Base-by-base conservation (phyloP, 345 rosid genomes). In the Cardamine resedifolia region DNA sequence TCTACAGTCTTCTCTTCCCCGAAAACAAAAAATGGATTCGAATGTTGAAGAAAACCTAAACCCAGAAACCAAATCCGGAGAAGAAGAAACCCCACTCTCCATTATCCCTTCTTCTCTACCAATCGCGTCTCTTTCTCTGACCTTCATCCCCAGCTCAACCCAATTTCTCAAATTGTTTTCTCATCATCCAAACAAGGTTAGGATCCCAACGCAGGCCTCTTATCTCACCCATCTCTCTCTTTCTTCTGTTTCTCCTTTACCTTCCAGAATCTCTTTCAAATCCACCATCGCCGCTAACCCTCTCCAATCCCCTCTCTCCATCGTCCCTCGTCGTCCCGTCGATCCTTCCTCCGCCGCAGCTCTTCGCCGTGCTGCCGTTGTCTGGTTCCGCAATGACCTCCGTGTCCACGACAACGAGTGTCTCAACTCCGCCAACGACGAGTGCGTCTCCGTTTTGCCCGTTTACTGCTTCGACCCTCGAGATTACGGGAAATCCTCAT, bases 381-480 rank as follows among this genome's bases (percentile, higher is more conserved):
- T 90, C 36, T 90, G 97, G 97, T 90, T 92, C 82, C 98, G 99
- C 4, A 89, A 88, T 43, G 99, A 96, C 84, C 81, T 96, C 51
- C 97, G 99, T 14, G 89, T 90, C 60, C 89, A 90, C 50, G 99
- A 96, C 82, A 96, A 96, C 59, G 98, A 92, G 68, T 87, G 85
- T 73, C 96, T 96, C 66, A 83, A 59, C 79, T 60, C 96, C 1
- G 99, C 98, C 71, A 85, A 84, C 76, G 81, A 86, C 5, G 99
- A 96, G 70, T 88, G 90, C 64, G 47, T 90, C 78, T 96, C 99
- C 19, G 89, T 92, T 55, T 77, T 96, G 55, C 97, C 94, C 2
- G 99, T 96, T 21, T 96, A 88, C 72, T 96, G 99, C 80, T 96
- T 96, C 68, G 99, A 96, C 82, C 96, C 99, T 6, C 58, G 95